Conservation (phyloP, 345 rosid species). For the Nasturtium officinale region DNA sequence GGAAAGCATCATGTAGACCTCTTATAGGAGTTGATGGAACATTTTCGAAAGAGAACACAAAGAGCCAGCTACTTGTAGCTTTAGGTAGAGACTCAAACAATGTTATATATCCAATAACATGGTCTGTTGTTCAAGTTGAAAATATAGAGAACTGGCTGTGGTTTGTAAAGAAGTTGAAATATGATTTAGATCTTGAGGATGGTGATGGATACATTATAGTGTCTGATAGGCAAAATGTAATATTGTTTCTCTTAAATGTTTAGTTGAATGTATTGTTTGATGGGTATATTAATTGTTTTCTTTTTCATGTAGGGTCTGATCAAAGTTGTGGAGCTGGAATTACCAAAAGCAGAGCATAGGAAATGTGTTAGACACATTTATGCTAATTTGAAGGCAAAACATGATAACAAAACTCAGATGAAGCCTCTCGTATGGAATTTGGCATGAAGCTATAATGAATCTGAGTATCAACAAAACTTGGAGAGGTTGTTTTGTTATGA, state of each 20-base stretch:
- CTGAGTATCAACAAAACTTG: not conserved
- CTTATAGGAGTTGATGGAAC: not conserved
- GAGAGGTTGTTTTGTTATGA: not conserved
- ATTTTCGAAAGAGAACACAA: not conserved
- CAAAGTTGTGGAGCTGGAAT: not conserved
- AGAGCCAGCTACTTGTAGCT: not conserved
- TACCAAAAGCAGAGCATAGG: not conserved
- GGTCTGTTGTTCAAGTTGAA: not conserved
- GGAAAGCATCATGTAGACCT: not conserved
- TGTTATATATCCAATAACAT: not conserved
- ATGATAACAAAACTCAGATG: not conserved
- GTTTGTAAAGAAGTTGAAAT: not conserved
- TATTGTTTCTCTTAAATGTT: not conserved
- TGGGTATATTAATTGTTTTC: not conserved
- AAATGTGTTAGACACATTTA: constrained; percentile 1
- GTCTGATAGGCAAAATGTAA: not conserved
- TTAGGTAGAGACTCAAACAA: not conserved
- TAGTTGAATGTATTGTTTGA: no score
- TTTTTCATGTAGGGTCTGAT: not conserved
- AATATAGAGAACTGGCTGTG: not conserved
- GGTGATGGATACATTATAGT: not conserved
- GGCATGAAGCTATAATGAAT: not conserved
- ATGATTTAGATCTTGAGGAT: not conserved
- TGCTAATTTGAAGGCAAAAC: not conserved
- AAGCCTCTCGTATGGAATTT: not conserved